A percentile compares a stretch with the other conserved stretches of the same genome.
Conservation (phyloP, 2,329 filamentous ascomycete species). For the Penicillium sp. region DNA sequence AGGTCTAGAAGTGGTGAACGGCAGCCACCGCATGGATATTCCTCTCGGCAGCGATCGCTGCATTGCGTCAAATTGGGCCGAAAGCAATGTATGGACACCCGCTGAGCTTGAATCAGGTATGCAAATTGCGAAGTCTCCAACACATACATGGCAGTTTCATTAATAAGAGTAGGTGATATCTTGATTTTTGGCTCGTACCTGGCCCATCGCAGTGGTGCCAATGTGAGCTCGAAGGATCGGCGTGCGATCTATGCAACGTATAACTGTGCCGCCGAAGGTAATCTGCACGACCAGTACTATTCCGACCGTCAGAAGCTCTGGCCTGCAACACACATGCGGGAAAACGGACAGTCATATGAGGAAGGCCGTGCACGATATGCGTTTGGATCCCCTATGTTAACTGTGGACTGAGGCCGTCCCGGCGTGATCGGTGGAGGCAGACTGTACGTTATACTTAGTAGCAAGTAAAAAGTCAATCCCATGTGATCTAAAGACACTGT, state of each 20-base stretch:
- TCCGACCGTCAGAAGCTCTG: constrained; percentile 42
- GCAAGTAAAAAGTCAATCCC: neutral
- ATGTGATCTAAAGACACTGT: neutral
- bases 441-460: neutral
- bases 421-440: neutral
- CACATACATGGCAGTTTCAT: no score
- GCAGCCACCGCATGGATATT: constrained; percentile 40
- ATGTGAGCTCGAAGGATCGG: constrained; percentile 33
- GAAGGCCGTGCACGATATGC: constrained; percentile 38
- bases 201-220: constrained; percentile 35
- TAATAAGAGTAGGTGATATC: constrained; percentile 12
- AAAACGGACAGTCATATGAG: constrained; percentile 37
- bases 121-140: no score
- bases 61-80: constrained; percentile 39
- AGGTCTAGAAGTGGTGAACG: constrained; percentile 43
- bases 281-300: constrained; percentile 46
- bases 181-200: constrained; percentile 22
- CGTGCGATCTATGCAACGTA: no score
- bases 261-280: no score
- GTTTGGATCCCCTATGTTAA: constrained; percentile 43
- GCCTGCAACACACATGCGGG: constrained; percentile 43
- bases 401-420: constrained; percentile 25
- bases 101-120: no score
- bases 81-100: constrained; percentile 32
- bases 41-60: constrained; percentile 37